These are phyloP conservation scores for Eimeria necatrix DNA, from an alignment of 169 alveolate species.

Conservation along the genomic window DNA sequence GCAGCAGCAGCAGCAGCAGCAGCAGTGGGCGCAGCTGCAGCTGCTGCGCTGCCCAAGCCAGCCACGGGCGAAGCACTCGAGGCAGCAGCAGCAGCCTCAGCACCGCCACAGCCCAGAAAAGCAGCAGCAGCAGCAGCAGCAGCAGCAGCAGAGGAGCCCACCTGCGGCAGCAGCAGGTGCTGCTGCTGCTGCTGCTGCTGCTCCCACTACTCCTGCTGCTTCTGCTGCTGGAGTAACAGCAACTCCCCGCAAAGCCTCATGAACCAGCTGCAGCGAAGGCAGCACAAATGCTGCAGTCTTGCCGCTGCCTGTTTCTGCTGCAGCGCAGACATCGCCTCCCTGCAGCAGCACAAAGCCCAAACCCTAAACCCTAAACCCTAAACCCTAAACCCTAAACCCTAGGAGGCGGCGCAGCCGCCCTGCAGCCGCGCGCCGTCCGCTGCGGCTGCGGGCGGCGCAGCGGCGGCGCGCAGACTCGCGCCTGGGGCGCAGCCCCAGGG, in stretches of 20 bases:
- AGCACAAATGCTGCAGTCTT: constrained; percentile 88
- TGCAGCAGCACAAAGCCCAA: background rate
- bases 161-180: background rate
- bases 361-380: background rate
- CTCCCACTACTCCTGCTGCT: too few relatives aligned
- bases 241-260: constrained; percentile 82
- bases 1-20: too few relatives aligned
- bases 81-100: too few relatives aligned
- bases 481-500: background rate
- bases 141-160: background rate
- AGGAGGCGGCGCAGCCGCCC: background rate
- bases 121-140: background rate
- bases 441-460: background rate
- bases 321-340: constrained; percentile 86
- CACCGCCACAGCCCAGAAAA: background rate
- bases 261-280: constrained; percentile 84
- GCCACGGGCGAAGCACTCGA: too few relatives aligned
- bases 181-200: background rate
- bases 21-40: too few relatives aligned
- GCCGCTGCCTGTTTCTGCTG: constrained; percentile 87
- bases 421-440: background rate
- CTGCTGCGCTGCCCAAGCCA: too few relatives aligned
- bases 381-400: too few relatives aligned
- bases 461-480: background rate
- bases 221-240: constrained; percentile 16